Evolutionary conservation across 441 rosid species (phyloP).

Genomic region (Capsella rubella): DNA sequence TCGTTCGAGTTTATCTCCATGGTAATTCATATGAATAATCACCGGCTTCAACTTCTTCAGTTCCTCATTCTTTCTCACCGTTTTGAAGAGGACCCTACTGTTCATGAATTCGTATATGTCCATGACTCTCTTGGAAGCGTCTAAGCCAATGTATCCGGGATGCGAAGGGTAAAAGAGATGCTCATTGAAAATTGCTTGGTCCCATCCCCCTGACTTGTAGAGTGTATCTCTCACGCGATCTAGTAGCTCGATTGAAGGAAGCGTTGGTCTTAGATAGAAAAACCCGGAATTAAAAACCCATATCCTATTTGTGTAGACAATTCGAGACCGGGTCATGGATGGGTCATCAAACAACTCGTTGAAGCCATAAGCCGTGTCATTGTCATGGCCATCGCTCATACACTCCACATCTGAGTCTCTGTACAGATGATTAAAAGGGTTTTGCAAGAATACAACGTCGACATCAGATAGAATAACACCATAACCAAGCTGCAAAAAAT

Average conservation of each 20-base stretch:
- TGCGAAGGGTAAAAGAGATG: slow-evolving; percentile 86
- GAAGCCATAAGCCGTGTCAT: slow-evolving; percentile 81
- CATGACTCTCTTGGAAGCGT: slow-evolving; percentile 88
- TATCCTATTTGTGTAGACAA: slow-evolving; percentile 88
- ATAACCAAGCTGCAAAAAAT: slow-evolving; percentile 91
- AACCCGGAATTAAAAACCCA: slow-evolving; percentile 99
- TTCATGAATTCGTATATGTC: slow-evolving; percentile 88
- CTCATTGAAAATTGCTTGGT: slow-evolving; percentile 93
- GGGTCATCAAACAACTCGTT: slow-evolving; percentile 85
- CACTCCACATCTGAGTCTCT: slow-evolving; percentile 98
- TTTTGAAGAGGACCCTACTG: slow-evolving; percentile 90
- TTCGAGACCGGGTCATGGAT: slow-evolving; percentile 89
- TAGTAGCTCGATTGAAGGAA: slow-evolving; percentile 85
- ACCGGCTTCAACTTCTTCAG: slow-evolving; percentile 79
- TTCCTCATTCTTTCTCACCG: slow-evolving; percentile 68
- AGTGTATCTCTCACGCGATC: slow-evolving; percentile 85
- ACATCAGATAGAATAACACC: slow-evolving; percentile 91
- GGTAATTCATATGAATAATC: slow-evolving; percentile 82
- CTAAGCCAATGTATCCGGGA: slow-evolving; percentile 79
- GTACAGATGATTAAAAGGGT: slow-evolving; percentile 77
- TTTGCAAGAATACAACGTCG: slow-evolving; percentile 81
- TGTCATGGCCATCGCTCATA: slow-evolving; percentile 87
- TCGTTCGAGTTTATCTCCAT: slow-evolving; percentile 74
- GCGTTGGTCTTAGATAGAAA: slow-evolving; percentile 85
- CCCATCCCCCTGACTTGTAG: slow-evolving; percentile 71